Evolutionary conservation across 2,329 filamentous ascomycete species (phyloP), one percentile per base, ranked within the genome.

Genomic region (Neonectria magnoliae): DNA sequence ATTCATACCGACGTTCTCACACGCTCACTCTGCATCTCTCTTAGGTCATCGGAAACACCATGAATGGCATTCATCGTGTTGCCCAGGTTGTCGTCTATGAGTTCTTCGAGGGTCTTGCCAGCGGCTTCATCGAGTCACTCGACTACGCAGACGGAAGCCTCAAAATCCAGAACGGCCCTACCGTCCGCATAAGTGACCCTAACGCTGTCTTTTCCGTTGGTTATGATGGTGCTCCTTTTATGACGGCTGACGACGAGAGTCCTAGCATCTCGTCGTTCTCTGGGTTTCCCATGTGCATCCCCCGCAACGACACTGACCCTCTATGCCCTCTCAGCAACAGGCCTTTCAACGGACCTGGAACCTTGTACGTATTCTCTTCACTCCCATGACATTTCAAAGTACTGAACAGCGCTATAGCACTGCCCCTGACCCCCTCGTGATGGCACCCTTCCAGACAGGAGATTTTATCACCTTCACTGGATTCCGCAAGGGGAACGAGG

Each of bases 271-370:
- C 77, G 2, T 80, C 82, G 2, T 85, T 84, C 71, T 81, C 80
- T 13, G 84, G 84, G 0, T 85, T 85, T 55, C 84, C 83, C 2
- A 85, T 85, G 83, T 86, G 83, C 60, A 81, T 85, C 18, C 83
- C 82, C 0, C 77, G 84, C 16, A 80, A 79, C 22, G 62, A 73
- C 25, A 75, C 75, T 1, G 79, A 81, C 29, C 75, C 78, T 0
- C 67, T 78, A 2, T 81, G 78, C 52, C 78, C 78, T 4, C 33
- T 75, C 5, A 73, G 69, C 25, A 79, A 80, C 57, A 71, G 79
- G 1, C 78, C 78, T 0, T 75, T 77, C 47, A 58, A 71, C 2
- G 75, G 76, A 1, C 74, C 75, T 6, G 76, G 77, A 13, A 77
- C 74, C 16, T 80, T 79, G 52, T 65, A 45, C n/a, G 57, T 61